Evolutionary conservation across 108 stramenopile genomes (phyloP).

Genomic region (Parietichytrium sp.): DNA sequence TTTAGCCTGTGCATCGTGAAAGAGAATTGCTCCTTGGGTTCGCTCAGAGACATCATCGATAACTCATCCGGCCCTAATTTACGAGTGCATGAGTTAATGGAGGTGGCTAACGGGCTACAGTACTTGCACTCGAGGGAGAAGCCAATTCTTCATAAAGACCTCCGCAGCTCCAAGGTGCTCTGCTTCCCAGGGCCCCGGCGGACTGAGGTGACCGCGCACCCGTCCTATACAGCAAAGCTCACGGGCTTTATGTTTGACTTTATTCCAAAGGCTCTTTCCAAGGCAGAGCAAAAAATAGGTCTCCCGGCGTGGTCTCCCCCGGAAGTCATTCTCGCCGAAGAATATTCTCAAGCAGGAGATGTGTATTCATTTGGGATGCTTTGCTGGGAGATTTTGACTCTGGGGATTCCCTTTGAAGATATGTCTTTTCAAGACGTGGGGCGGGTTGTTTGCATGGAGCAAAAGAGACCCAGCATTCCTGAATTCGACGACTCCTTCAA

Average conservation of each 20-base stretch:
- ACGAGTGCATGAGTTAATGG: background rate
- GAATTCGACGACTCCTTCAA: too few relatives aligned
- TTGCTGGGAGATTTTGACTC: slow-evolving; percentile 60
- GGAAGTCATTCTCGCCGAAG: slow-evolving; percentile 56
- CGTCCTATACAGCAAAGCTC: background rate
- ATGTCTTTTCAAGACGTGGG: too few relatives aligned
- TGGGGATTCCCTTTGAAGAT: slow-evolving; percentile 57
- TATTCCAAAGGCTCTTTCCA: slow-evolving; percentile 1
- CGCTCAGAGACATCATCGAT: background rate
- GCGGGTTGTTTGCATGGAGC: too few relatives aligned
- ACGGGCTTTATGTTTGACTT: slow-evolving; percentile 18
- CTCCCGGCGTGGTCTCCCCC: slow-evolving; percentile 42
- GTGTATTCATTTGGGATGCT: slow-evolving; percentile 60
- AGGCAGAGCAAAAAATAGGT: background rate
- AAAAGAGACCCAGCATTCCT: too few relatives aligned
- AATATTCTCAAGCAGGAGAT: slow-evolving; percentile 60
- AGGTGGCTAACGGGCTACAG: background rate
- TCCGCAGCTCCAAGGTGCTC: background rate
- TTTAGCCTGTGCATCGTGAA: background rate
- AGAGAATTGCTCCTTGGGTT: background rate
- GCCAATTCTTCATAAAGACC: background rate
- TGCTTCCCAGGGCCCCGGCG: background rate
- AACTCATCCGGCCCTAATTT: background rate
- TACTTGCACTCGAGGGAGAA: background rate
- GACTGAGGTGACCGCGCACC: background rate